phyloP scores from a whole-genome alignment of 495 filamentous ascomycete species.

The Xylaria castorea region DNA sequence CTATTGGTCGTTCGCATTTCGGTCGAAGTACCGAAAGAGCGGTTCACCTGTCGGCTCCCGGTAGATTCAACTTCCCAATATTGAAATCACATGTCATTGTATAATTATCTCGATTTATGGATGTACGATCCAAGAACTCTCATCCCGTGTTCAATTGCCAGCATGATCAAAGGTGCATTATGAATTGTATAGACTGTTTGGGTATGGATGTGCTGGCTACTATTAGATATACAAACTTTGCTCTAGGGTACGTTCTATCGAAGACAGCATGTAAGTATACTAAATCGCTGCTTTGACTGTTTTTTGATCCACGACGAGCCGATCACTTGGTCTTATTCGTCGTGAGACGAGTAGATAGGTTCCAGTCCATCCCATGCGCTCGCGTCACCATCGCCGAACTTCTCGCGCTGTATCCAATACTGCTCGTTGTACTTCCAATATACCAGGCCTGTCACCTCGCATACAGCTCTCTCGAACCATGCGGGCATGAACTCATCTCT shows the following conservation, averaged over 20 bases:
- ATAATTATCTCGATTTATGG: not conserved
- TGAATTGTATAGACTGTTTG: slow-evolving; percentile 18
- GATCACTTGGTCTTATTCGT: slow-evolving; percentile 26
- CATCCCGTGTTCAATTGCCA: too few relatives aligned
- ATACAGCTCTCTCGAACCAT: slow-evolving; percentile 80
- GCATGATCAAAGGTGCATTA: not conserved
- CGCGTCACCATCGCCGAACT: slow-evolving; percentile 56
- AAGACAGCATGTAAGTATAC: slow-evolving; percentile 9
- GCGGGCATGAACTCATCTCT: slow-evolving; percentile 84
- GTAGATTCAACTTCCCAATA: not conserved
- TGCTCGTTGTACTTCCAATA: slow-evolving; percentile 88
- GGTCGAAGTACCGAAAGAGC: not conserved
- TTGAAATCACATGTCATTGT: not conserved
- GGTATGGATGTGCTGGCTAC: slow-evolving; percentile 20
- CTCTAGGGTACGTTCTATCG: slow-evolving; percentile 3
- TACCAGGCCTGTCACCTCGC: slow-evolving; percentile 82
- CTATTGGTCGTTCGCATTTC: slow-evolving; percentile 3
- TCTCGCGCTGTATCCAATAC: slow-evolving; percentile 79
- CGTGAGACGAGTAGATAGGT: slow-evolving; percentile 48
- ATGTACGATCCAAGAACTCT: not conserved
- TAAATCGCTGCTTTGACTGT: not conserved
- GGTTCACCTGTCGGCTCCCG: not conserved
- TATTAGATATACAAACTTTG: slow-evolving; percentile 18
- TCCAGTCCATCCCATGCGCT: slow-evolving; percentile 58
- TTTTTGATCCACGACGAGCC: not conserved